Evolutionary conservation across 805 yeast genomes (phyloP).

Genomic region (Sugiyamaella smithiae): DNA sequence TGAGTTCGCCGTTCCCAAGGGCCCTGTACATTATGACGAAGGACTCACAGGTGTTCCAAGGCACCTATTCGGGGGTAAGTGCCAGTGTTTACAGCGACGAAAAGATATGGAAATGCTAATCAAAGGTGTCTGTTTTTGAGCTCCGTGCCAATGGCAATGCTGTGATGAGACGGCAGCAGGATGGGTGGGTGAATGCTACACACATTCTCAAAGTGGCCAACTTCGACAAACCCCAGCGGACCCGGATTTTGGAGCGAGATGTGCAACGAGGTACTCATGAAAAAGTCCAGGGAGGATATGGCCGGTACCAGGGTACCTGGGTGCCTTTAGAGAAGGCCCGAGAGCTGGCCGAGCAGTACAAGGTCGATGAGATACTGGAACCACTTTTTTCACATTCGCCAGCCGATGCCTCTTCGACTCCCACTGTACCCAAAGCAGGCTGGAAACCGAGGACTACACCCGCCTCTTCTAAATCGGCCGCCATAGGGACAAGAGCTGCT

Average conservation of each 20-base stretch:
- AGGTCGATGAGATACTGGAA: slow-evolving; percentile 56
- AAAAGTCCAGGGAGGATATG: slow-evolving; percentile 96
- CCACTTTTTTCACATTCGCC: slow-evolving; percentile 65
- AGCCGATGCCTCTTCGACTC: slow-evolving; percentile 43
- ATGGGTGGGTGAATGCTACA: slow-evolving; percentile 97
- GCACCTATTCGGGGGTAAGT: slow-evolving; percentile 43
- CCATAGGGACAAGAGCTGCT: neutral
- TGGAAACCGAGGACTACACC: slow-evolving; percentile 29
- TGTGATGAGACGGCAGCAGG: slow-evolving; percentile 84
- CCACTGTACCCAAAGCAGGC: slow-evolving; percentile 55
- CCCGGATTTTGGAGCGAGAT: slow-evolving; percentile 86
- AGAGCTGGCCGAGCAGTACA: slow-evolving; percentile 61
- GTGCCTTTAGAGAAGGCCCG: slow-evolving; percentile 78
- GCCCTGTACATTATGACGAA: no score
- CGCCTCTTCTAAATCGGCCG: slow-evolving; percentile 20
- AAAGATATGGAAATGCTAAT: no score
- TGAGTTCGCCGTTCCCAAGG: no score
- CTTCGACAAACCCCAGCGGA: slow-evolving; percentile 90
- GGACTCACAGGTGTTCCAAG: slow-evolving; percentile 35
- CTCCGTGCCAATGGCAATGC: slow-evolving; percentile 67
- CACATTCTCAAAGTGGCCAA: slow-evolving; percentile 91
- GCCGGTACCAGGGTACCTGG: slow-evolving; percentile 97
- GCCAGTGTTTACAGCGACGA: no score
- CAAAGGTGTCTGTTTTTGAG: slow-evolving; percentile 44
- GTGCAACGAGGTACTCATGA: slow-evolving; percentile 90